A percentile compares a stretch with the other conserved stretches of the same genome.
phyloP scores from a whole-genome alignment of 2,329 filamentous ascomycete species.

The Gnomoniopsis sp. region DNA sequence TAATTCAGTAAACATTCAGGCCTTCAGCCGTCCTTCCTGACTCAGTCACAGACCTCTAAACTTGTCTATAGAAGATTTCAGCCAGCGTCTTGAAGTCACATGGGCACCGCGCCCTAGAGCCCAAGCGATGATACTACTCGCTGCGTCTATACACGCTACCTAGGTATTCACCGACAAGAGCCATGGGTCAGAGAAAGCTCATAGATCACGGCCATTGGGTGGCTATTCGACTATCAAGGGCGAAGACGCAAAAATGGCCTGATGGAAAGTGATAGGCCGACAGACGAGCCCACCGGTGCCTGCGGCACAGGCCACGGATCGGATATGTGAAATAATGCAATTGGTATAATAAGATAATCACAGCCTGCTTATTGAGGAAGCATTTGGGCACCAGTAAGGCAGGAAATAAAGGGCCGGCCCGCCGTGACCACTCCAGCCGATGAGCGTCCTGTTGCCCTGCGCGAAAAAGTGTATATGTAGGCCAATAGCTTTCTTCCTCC shows the following conservation, averaged over 20 bases:
- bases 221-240: constrained; percentile 34
- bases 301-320: background rate
- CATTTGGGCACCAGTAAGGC: constrained; percentile 17
- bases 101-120: constrained; percentile 23
- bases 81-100: constrained; percentile 19
- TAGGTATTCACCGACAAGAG: constrained; percentile 12
- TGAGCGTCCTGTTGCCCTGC: constrained; percentile 26
- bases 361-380: constrained; percentile 20
- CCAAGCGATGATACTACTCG: constrained; percentile 21
- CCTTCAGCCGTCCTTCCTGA: background rate
- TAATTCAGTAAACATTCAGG: constrained; percentile 17
- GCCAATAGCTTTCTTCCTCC: constrained; percentile 24
- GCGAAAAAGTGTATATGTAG: background rate
- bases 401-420: constrained; percentile 20
- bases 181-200: constrained; percentile 29
- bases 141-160: constrained; percentile 20
- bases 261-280: constrained; percentile 34
- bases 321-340: background rate
- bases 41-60: background rate
- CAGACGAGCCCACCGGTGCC: constrained; percentile 25
- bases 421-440: constrained; percentile 36
- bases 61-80: constrained; percentile 9
- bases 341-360: constrained; percentile 11
- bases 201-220: constrained; percentile 35
- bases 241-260: constrained; percentile 36